Percentiles rank a stretch among this genome's conserved stretches.
Conservation (phyloP, 139 green algal genomes). For the Chlorella ohadii region DNA sequence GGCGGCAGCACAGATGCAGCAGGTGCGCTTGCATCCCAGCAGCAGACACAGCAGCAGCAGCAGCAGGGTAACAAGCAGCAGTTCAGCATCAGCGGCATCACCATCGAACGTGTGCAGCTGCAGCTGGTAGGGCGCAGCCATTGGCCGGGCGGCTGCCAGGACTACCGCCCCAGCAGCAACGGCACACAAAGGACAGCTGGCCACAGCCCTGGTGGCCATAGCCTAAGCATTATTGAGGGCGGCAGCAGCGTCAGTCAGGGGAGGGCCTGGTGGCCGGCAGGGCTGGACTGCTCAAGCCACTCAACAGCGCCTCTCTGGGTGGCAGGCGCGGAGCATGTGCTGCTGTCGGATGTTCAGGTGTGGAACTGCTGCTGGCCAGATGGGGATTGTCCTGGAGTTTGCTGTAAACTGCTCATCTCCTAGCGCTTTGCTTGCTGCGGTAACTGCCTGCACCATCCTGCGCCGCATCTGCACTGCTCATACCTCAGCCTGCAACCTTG, state of each 20-base stretch:
- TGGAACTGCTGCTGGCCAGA: neutral
- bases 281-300: neutral
- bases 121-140: neutral
- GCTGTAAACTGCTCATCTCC: too few species aligned
- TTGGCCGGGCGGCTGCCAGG: conserved; percentile 22
- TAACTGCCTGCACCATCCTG: too few species aligned
- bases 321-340: neutral
- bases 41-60: neutral
- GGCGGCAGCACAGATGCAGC: neutral
- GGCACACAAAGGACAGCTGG: neutral
- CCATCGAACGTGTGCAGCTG: neutral
- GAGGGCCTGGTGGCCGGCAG: neutral
- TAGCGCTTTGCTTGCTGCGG: too few species aligned
- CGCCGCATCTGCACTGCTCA: too few species aligned
- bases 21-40: neutral
- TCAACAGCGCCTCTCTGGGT: conserved; percentile 24
- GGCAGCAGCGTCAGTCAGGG: neutral
- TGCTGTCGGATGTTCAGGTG: conserved; percentile 26
- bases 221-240: neutral
- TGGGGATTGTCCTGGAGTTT: too few species aligned
- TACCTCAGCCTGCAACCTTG: too few species aligned
- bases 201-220: too few species aligned
- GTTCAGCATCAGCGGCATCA: neutral
- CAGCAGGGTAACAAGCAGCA: neutral
- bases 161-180: conserved; percentile 32